Evolutionary conservation across 768 basidiomycete genomes (phyloP).

Genomic region (Butyriboletus loyo): DNA sequence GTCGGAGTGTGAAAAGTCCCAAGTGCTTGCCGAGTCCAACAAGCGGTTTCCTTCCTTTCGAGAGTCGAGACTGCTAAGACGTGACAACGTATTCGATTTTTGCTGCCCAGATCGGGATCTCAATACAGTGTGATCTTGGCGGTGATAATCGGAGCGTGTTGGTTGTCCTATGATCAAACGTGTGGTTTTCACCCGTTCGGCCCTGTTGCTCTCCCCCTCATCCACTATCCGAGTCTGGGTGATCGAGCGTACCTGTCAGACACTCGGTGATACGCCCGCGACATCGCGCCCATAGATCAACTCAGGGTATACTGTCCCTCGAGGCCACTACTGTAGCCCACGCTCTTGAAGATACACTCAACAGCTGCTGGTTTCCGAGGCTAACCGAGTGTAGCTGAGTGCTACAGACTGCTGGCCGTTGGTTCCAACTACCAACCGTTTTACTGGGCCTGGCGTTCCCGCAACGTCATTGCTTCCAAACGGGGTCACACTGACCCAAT

Average conservation of each 20-base stretch:
- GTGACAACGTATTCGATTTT: too few relatives aligned
- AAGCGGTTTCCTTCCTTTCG: too few relatives aligned
- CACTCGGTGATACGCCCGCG: neutral
- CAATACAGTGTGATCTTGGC: neutral
- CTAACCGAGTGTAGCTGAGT: too few relatives aligned
- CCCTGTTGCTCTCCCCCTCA: neutral
- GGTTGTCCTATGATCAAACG: neutral
- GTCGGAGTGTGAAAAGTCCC: too few relatives aligned
- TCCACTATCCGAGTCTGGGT: neutral
- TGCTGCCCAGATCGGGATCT: neutral
- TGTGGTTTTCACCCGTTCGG: neutral
- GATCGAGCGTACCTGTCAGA: neutral
- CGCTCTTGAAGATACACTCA: neutral
- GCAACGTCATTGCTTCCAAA: neutral
- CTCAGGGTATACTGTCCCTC: neutral
- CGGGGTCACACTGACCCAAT: neutral
- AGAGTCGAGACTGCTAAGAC: too few relatives aligned
- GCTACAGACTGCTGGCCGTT: too few relatives aligned
- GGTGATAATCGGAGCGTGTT: neutral
- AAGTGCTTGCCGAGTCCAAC: too few relatives aligned
- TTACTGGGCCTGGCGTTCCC: too few relatives aligned
- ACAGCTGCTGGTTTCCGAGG: too few relatives aligned
- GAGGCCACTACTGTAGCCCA: neutral
- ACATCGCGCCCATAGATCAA: neutral
- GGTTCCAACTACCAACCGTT: too few relatives aligned